Conservation (phyloP, 2,329 filamentous ascomycete genomes). For the Botrytis galanthina region DNA sequence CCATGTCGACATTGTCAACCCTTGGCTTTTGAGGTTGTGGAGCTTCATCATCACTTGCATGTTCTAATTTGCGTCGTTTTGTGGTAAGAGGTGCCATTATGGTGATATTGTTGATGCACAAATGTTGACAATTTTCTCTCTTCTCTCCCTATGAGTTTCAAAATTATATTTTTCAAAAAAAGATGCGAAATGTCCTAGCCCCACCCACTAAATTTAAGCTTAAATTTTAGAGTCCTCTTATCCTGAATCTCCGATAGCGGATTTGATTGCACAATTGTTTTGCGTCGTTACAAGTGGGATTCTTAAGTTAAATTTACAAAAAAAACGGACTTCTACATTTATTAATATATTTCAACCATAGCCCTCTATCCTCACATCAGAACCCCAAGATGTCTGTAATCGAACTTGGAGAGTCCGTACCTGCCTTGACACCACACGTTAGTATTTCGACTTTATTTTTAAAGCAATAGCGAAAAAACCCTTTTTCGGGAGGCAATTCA, state of each 20-base stretch:
- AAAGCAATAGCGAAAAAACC: neutral
- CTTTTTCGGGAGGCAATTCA: slow-evolving; percentile 21
- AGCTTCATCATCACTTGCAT: slow-evolving; percentile 21
- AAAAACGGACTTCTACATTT: neutral
- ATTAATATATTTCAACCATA: slow-evolving; percentile 3
- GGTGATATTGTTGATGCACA: neutral
- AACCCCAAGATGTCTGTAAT: slow-evolving; percentile 35
- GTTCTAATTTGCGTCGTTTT: slow-evolving; percentile 40
- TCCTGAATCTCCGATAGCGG: slow-evolving; percentile 25
- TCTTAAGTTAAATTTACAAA: neutral
- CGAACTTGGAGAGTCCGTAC: slow-evolving; percentile 39
- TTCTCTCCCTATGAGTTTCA: neutral
- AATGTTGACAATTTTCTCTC: slow-evolving; percentile 8
- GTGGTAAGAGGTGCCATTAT: slow-evolving; percentile 31
- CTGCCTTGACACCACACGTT: slow-evolving; percentile 40
- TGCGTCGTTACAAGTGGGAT: neutral
- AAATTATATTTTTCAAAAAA: slow-evolving; percentile 21
- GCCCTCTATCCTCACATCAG: neutral
- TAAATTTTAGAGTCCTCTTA: slow-evolving; percentile 6
- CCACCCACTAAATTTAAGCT: slow-evolving; percentile 22
- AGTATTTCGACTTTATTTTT: slow-evolving; percentile 21
- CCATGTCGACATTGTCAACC: slow-evolving; percentile 14
- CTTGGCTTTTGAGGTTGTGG: slow-evolving; percentile 9
- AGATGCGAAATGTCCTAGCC: slow-evolving; percentile 7
- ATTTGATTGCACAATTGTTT: slow-evolving; percentile 9